Base-by-base conservation (phyloP, 2,329 filamentous ascomycete genomes). In the Curvularia lunata region DNA sequence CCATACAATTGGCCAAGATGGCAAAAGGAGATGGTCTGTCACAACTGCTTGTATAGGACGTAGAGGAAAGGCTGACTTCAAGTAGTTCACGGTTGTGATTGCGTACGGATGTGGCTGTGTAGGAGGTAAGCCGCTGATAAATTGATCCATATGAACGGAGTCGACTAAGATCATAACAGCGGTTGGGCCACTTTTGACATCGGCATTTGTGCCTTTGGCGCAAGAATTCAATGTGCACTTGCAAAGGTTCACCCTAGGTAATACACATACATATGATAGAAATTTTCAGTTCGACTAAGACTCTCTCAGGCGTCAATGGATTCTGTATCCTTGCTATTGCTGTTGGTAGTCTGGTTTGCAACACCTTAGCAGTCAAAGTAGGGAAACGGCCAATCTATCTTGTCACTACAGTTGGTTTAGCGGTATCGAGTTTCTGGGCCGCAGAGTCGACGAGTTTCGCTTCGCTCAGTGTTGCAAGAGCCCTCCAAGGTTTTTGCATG, bases 1-100 rank as follows among this genome's bases (percentile, higher is more conserved):
- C 83, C 83, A 0, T 74, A 85, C 51, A 85, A 85, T 65, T 85
- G 83, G 83, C 61, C 64, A 28, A 52, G 63, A 64, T 66, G 66
- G 66, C 64, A 68, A 54, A 70, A 70, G 41, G 66, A 68, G 51
- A 65, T 66, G 65, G 56, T 52, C 19, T 3, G 41, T 42, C n/a
- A 4, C 16, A 4, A 13, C 1, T 19, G 9, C 6, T 0, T 10
- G 16, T n/a, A 37, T 3, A 7, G 3, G 1, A n/a, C n/a, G 2
- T 5, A 3, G 3, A 21, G 5, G 4, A 9, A 2, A 5, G 28
- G 23, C 47, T 58, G n/a, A 58, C 27, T 12, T n/a, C 5, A 1
- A 4, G 13, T 40, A 58, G 56, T 70, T 70, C 42, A 68, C 67
- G 0, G 37, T 66, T 6, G 64, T 67, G 4, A 67, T 68, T 37